Conservation (phyloP, 2,329 filamentous ascomycete species). For the Paraconiothyrium brasiliense region DNA sequence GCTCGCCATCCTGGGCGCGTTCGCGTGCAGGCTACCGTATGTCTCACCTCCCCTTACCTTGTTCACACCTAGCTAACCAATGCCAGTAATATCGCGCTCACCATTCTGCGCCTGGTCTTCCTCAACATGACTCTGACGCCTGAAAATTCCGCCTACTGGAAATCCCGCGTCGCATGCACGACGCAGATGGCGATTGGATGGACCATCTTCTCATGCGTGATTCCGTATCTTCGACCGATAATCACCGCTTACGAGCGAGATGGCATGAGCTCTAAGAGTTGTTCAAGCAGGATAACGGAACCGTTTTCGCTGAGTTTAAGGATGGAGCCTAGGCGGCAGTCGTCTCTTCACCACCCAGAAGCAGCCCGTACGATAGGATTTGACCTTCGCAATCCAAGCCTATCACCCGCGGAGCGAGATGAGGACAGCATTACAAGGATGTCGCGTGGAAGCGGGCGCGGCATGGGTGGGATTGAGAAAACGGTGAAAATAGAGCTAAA, state of each 20-base stretch:
- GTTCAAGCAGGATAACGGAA: not conserved
- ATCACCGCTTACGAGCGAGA: conserved; percentile 24
- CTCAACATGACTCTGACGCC: not conserved
- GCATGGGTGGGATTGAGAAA: not conserved
- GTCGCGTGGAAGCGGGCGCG: not conserved
- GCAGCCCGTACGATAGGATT: not conserved
- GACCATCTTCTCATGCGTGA: conserved; percentile 22
- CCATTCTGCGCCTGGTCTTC: conserved; percentile 14
- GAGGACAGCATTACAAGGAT: not conserved
- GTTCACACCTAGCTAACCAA: not conserved
- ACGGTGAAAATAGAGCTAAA: not conserved
- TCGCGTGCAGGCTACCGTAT: conserved; percentile 24
- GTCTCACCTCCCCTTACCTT: not conserved
- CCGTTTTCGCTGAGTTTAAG: not conserved
- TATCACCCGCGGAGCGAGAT: not conserved
- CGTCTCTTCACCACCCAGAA: conserved; percentile 1
- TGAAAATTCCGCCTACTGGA: conserved; percentile 8
- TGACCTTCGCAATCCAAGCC: no score
- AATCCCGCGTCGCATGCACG: conserved; percentile 13
- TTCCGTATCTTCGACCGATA: conserved; percentile 23
- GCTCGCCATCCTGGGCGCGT: conserved; percentile 25
- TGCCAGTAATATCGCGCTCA: conserved; percentile 14
- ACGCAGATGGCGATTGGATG: conserved; percentile 22
- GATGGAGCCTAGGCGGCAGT: not conserved
- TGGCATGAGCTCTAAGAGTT: not conserved